phyloP scores from a whole-genome alignment of 768 basidiomycete species.

The Collybiopsis luxurians region DNA sequence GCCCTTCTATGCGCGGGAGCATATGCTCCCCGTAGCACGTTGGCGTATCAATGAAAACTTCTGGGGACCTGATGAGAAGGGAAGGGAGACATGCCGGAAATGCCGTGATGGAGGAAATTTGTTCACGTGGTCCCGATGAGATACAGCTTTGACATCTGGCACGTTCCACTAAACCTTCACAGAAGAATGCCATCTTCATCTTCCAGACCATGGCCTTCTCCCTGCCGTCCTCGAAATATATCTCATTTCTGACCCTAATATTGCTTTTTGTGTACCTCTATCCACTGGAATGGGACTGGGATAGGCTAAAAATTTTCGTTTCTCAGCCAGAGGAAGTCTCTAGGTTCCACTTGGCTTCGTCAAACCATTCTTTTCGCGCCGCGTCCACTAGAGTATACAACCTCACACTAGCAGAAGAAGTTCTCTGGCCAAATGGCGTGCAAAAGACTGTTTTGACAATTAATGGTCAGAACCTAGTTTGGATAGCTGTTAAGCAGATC shows the following conservation, averaged over 20 bases:
- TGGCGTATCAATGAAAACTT: too few species aligned
- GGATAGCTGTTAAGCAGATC: background rate
- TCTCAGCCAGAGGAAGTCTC: background rate
- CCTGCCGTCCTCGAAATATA: background rate
- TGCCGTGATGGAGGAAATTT: too few species aligned
- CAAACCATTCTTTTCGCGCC: background rate
- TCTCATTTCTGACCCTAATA: background rate
- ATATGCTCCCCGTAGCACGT: too few species aligned
- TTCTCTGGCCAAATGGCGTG: conserved; percentile 3
- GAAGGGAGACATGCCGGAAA: too few species aligned
- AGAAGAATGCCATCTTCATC: too few species aligned
- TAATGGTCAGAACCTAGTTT: conserved; percentile 5
- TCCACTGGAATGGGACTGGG: background rate
- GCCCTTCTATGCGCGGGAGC: too few species aligned
- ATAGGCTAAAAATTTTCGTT: background rate
- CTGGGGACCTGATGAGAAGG: too few species aligned
- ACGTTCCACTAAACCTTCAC: too few species aligned
- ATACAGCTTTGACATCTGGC: too few species aligned
- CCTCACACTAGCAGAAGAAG: background rate
- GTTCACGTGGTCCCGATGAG: too few species aligned
- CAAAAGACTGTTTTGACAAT: conserved; percentile 2
- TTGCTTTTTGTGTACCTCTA: background rate
- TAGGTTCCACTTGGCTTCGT: conserved; percentile 3
- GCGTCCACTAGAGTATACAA: background rate
- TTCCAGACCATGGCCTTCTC: background rate